Evolutionary conservation across 2,329 filamentous ascomycete species (phyloP).

Genomic region (Talaromyces funiculosus): DNA sequence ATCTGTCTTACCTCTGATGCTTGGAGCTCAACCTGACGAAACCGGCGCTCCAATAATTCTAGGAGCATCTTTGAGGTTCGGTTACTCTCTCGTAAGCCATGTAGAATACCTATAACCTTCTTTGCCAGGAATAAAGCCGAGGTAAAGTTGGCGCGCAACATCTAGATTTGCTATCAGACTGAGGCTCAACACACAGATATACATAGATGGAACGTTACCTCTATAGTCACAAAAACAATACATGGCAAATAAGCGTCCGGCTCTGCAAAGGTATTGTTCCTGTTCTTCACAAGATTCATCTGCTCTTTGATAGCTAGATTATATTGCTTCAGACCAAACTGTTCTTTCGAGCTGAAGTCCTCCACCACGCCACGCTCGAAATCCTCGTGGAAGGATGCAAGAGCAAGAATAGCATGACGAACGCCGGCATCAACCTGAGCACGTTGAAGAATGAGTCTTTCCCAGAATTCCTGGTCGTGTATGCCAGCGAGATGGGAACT

Average conservation of each 20-base stretch:
- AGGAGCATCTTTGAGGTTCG: neutral
- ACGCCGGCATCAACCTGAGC: neutral
- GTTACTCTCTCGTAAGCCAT: neutral
- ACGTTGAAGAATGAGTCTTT: neutral
- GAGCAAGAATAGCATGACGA: conserved; percentile 8
- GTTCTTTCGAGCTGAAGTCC: neutral
- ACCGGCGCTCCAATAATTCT: neutral
- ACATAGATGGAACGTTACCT: neutral
- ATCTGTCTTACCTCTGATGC: neutral
- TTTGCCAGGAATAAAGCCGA: neutral
- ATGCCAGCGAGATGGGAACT: neutral
- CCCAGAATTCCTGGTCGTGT: neutral
- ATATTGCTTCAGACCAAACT: conserved; percentile 6
- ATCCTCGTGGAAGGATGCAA: conserved; percentile 5
- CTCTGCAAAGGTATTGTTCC: neutral
- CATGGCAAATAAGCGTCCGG: neutral
- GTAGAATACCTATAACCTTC: conserved; percentile 1
- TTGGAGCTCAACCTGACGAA: conserved; percentile 2
- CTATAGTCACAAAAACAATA: conserved; percentile 8
- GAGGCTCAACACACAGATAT: neutral
- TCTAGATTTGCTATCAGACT: neutral
- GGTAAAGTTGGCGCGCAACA: conserved; percentile 8
- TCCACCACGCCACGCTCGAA: neutral
- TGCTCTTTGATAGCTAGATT: conserved; percentile 10
- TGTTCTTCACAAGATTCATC: neutral